Conservation (phyloP, 371 early-diverging fungal species). For the Zychaea mexicana region DNA sequence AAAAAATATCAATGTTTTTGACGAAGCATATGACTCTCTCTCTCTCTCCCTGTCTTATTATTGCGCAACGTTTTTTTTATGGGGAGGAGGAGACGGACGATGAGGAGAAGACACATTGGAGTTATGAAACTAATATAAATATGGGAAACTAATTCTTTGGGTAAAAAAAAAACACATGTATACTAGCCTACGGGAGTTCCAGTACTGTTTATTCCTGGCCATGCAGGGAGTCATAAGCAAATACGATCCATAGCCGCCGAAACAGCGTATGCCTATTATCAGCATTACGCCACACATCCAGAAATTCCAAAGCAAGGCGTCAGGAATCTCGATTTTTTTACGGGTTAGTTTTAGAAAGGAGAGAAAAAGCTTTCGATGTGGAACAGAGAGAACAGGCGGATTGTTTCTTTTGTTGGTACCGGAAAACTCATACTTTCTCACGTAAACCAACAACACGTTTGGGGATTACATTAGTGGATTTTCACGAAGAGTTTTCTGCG, state of each 20-base stretch:
- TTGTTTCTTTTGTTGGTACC: not conserved
- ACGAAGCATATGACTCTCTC: too few relatives aligned
- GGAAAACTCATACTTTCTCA: not conserved
- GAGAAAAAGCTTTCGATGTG: too few relatives aligned
- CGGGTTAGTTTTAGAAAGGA: constrained; percentile 54
- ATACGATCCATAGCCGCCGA: constrained; percentile 83
- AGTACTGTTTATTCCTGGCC: constrained; percentile 92
- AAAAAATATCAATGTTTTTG: constrained; percentile 10
- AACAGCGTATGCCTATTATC: constrained; percentile 60
- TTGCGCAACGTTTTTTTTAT: too few relatives aligned
- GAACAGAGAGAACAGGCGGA: not conserved
- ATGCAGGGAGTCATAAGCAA: constrained; percentile 93
- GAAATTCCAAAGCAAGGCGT: constrained; percentile 35
- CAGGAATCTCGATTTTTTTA: constrained; percentile 80
- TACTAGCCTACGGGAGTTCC: constrained; percentile 70
- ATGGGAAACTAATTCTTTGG: too few relatives aligned
- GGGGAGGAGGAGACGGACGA: too few relatives aligned
- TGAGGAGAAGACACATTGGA: not conserved
- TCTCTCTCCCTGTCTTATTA: too few relatives aligned
- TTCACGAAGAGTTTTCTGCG: constrained; percentile 92
- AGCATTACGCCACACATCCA: constrained; percentile 34
- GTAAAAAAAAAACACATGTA: not conserved
- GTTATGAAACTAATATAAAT: not conserved
- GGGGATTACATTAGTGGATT: constrained; percentile 69
- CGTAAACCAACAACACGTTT: not conserved